Conservation (phyloP, 208 protist species). For the Crithidia sp. region DNA sequence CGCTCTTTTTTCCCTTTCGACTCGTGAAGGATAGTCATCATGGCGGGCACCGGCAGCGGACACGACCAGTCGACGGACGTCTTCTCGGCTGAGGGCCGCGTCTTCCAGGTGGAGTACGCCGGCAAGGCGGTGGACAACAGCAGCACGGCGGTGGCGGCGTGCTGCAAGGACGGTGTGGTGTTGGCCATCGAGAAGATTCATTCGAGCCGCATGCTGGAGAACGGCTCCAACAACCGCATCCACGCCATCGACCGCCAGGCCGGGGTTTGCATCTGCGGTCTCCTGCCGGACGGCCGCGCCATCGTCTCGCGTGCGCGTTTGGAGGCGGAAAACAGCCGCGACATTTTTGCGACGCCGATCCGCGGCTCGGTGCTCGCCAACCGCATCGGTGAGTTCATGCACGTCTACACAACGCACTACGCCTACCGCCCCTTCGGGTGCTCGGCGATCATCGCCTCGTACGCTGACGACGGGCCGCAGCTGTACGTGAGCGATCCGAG, state of each 20-base stretch:
- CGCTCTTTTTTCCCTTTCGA: not conserved
- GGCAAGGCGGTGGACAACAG: constrained; percentile 99
- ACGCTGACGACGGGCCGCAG: constrained; percentile 94
- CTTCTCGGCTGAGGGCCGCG: constrained; percentile 98
- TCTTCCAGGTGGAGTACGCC: constrained; percentile 99
- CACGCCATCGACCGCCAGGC: constrained; percentile 94
- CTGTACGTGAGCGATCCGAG: constrained; percentile 98
- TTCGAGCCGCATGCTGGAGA: constrained; percentile 96
- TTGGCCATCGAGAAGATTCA: constrained; percentile 98
- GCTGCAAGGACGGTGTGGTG: constrained; percentile 98
- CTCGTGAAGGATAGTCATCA: constrained; percentile 16
- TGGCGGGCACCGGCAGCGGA: constrained; percentile 76
- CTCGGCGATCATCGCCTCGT: constrained; percentile 94
- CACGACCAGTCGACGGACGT: constrained; percentile 98
- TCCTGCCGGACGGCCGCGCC: constrained; percentile 96
- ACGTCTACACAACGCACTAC: constrained; percentile 96
- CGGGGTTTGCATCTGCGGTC: constrained; percentile 94
- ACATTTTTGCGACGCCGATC: constrained; percentile 94
- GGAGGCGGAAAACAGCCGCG: constrained; percentile 94
- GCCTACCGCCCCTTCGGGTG: constrained; percentile 97
- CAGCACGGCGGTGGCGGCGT: constrained; percentile 97
- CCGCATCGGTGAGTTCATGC: constrained; percentile 93
- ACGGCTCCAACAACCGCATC: constrained; percentile 95
- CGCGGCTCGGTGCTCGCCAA: constrained; percentile 90
- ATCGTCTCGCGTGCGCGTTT: constrained; percentile 92